phyloP scores from a whole-genome alignment of 805 yeast species.

The Candida nonsorbophila region DNA sequence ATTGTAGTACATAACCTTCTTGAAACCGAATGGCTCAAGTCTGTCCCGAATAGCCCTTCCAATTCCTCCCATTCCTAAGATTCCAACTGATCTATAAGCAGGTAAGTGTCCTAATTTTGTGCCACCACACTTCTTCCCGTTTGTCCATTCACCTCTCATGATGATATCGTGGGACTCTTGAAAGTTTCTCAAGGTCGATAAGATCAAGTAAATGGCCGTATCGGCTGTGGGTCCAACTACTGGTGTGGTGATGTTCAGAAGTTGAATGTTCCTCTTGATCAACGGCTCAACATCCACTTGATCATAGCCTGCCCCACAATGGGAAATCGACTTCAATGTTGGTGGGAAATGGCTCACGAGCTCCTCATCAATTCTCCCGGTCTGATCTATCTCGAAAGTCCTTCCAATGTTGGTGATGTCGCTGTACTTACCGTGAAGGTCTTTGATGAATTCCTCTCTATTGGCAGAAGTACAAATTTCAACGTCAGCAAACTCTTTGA shows the following conservation, averaged over 20 bases:
- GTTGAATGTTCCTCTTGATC: conserved; percentile 48
- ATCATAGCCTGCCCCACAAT: conserved; percentile 75
- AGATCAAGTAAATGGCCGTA: conserved; percentile 56
- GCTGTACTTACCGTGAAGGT: conserved; percentile 39
- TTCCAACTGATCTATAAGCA: conserved; percentile 69
- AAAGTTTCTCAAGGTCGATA: conserved; percentile 66
- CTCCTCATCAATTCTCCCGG: conserved; percentile 66
- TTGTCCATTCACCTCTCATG: conserved; percentile 59
- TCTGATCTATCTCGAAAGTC: conserved; percentile 45
- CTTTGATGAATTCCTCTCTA: conserved; percentile 37
- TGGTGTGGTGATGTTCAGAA: conserved; percentile 61
- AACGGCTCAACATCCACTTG: conserved; percentile 58
- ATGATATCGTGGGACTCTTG: conserved; percentile 52
- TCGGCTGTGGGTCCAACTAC: conserved; percentile 73
- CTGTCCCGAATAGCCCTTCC: conserved; percentile 76
- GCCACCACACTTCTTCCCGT: conserved; percentile 35
- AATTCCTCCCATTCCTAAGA: conserved; percentile 86
- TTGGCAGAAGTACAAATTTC: conserved; percentile 27
- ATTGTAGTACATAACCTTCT: conserved; percentile 66
- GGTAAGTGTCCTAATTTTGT: conserved; percentile 71
- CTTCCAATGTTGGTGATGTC: conserved; percentile 42
- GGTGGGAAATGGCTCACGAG: conserved; percentile 50
- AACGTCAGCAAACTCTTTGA: conserved; percentile 38
- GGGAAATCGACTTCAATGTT: conserved; percentile 48
- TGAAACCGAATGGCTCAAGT: conserved; percentile 72